Evolutionary conservation across 208 protist species (phyloP).

Genomic region (Acanthamoeba triangularis): DNA sequence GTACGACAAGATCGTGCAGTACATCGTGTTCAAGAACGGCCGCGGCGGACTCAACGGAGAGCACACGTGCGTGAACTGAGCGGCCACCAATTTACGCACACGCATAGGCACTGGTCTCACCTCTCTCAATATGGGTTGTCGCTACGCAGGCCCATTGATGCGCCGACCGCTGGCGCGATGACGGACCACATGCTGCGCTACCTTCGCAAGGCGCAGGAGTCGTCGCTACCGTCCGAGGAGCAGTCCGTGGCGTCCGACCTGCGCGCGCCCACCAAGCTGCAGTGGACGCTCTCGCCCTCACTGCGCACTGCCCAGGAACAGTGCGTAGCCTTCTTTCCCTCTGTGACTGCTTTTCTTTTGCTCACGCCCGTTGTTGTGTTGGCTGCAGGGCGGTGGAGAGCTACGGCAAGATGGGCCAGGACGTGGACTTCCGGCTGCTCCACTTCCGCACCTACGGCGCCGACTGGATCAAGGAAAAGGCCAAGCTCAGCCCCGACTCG

Average conservation of each 20-base stretch:
- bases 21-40: slow-evolving; percentile 75
- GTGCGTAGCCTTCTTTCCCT: background rate
- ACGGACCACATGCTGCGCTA: slow-evolving; percentile 42
- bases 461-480: slow-evolving; percentile 47
- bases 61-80: background rate
- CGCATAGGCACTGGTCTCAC: too few relatives aligned
- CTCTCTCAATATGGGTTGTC: background rate
- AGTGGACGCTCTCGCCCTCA: slow-evolving; percentile 41
- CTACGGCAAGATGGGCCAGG: slow-evolving; percentile 9
- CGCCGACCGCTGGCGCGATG: slow-evolving; percentile 19
- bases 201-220: slow-evolving; percentile 3
- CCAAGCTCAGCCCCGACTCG: slow-evolving; percentile 74
- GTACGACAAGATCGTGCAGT: slow-evolving; percentile 74
- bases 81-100: background rate
- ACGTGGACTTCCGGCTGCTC: slow-evolving; percentile 55
- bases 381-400: slow-evolving; percentile 24
- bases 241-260: slow-evolving; percentile 2
- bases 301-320: background rate
- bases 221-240: background rate
- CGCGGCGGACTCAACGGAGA: slow-evolving; percentile 69
- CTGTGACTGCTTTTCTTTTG: background rate
- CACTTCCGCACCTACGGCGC: slow-evolving; percentile 43
- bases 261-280: slow-evolving; percentile 6
- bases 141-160: background rate
- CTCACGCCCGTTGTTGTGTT: too few relatives aligned